phyloP scores from a whole-genome alignment of 1,284 basidiomycete species.

The Ceraceosorus bombacis region DNA sequence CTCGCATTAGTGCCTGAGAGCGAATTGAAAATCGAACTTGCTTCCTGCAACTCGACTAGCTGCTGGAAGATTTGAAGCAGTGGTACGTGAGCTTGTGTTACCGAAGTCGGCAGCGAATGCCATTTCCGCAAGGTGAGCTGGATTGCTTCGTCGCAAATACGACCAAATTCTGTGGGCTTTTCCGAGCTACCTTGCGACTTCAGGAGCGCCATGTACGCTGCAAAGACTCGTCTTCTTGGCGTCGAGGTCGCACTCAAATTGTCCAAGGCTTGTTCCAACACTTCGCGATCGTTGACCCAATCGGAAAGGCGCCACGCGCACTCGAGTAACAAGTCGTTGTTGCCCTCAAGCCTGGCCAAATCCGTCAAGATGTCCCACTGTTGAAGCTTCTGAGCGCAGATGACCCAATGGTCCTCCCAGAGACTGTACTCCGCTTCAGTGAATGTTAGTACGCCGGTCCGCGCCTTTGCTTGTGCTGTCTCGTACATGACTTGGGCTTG shows the following conservation, averaged over 20 bases:
- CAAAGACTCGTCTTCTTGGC: constrained; percentile 86
- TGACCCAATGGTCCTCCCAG: constrained; percentile 99
- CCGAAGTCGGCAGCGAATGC: constrained; percentile 74
- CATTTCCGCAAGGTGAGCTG: constrained; percentile 94
- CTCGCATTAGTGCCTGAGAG: constrained; percentile 75
- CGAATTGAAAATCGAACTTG: constrained; percentile 69
- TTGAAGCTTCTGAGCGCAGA: constrained; percentile 90
- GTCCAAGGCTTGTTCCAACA: constrained; percentile 75
- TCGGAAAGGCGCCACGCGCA: constrained; percentile 91
- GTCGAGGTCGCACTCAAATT: constrained; percentile 77
- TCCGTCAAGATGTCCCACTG: constrained; percentile 77
- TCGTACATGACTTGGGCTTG: constrained; percentile 87
- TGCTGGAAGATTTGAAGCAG: constrained; percentile 97
- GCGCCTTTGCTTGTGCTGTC: constrained; percentile 76
- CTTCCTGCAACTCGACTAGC: constrained; percentile 95
- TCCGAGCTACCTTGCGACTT: constrained; percentile 51
- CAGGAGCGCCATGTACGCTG: constrained; percentile 80
- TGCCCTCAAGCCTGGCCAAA: constrained; percentile 81
- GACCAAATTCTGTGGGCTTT: constrained; percentile 38
- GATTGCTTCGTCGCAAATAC: constrained; percentile 89
- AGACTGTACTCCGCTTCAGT: constrained; percentile 92
- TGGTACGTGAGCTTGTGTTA: constrained; percentile 87
- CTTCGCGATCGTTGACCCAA: constrained; percentile 70
- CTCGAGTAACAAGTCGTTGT: constrained; percentile 86
- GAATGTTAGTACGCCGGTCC: constrained; percentile 76